These are phyloP conservation scores for Trypanosoma rangeli DNA, from an alignment of 208 protist genomes.

Conservation along the genomic window DNA sequence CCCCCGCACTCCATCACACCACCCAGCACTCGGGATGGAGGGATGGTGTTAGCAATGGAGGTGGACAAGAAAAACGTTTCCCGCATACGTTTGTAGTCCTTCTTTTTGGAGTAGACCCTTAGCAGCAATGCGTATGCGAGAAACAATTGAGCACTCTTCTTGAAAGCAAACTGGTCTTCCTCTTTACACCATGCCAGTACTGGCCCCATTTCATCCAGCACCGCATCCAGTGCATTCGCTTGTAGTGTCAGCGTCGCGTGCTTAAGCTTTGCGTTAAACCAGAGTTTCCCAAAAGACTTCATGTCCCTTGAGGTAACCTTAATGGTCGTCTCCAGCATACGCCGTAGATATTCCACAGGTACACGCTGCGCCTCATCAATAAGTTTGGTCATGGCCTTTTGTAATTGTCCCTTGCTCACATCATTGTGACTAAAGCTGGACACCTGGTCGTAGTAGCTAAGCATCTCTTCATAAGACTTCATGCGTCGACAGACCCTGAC, in stretches of 20 bases:
- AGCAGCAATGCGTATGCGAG: constrained; percentile 91
- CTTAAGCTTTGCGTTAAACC: constrained; percentile 93
- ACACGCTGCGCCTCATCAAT: constrained; percentile 76
- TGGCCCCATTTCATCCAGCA: constrained; percentile 52
- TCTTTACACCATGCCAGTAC: constrained; percentile 76
- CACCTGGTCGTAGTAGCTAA: constrained; percentile 75
- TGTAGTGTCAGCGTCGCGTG: constrained; percentile 49
- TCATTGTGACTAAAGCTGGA: constrained; percentile 47
- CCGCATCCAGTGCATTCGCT: constrained; percentile 21
- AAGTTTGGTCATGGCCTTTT: constrained; percentile 91
- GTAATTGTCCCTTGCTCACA: constrained; percentile 31
- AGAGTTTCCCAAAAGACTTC: constrained; percentile 53
- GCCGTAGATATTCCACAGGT: constrained; percentile 50
- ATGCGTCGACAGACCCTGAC: constrained; percentile 71
- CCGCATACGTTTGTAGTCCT: constrained; percentile 74
- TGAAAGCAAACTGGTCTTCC: constrained; percentile 39
- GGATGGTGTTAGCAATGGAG: constrained; percentile 62
- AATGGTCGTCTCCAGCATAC: constrained; percentile 72
- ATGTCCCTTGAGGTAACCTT: constrained; percentile 49
- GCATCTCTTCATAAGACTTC: constrained; percentile 82
- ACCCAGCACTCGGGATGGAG: constrained; percentile 89
- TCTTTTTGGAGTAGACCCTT: constrained; percentile 79
- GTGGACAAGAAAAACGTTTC: constrained; percentile 36
- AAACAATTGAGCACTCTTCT: constrained; percentile 33
- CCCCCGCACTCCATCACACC: constrained; percentile 92